Base-by-base conservation (phyloP, 148 eudicot genomes). In the Silene uniflora region DNA sequence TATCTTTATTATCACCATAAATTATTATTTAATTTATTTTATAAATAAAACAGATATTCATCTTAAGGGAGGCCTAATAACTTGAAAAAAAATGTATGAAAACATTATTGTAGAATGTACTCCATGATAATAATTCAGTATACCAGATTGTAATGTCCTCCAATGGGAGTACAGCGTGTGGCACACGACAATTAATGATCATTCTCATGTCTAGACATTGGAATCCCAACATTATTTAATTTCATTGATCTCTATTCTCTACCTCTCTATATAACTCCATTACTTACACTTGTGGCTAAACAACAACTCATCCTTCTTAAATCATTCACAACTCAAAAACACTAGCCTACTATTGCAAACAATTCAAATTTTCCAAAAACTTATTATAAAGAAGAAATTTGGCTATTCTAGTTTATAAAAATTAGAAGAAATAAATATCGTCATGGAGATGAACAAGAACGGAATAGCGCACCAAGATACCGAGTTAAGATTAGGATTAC, bases 401-500 rank as follows among this genome's bases (percentile, higher is more conserved):
- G 4, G 25, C n/a, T n/a, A n/a, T n/a, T 60, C 1, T 22, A 19
- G 1, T 35, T 6, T 6, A 35, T 7, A 44, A 74, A 3, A 12
- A 27, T 27, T 27, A 27, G 29, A 27, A 27, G 29, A 27, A 27
- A 2, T 1, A 27, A 2, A 27, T 55, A 52, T 5, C n/a, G 5
- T 7, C 3, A 81, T 81, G 83, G 80, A 79, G 72, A 71, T 71
- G 21, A 75, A 67, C 77, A 79, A 82, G 25, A 79, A 68, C 29
- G 76, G 65, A 21, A 17, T 67, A 3, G 73, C 67, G 25, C 80
- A 75, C 61, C 77, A 83, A 42, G 85, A 83, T 68, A 83, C 85
- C 23, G 85, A 83, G 65, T 69, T 83, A n/a, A 76, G 85, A 63
- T 62, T 83, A 39, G 85, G 85, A 8, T 56, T 83, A 73, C 85